These are phyloP conservation scores for Xylaria sp. DNA, from an alignment of 2,329 filamentous ascomycete genomes.

Conservation along the genomic window DNA sequence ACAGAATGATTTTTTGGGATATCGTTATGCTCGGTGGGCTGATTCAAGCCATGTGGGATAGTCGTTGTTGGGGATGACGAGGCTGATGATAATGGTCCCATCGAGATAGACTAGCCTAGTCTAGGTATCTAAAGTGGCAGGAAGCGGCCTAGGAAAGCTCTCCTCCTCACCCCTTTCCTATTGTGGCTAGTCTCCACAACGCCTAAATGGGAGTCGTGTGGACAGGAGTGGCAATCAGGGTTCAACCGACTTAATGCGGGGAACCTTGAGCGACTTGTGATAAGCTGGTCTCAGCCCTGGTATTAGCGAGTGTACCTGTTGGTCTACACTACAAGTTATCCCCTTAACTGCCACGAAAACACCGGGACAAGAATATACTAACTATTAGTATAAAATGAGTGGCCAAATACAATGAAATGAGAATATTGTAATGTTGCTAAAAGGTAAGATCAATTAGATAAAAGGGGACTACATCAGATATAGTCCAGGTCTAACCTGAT, in stretches of 20 bases:
- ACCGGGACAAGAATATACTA: no score
- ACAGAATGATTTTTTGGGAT: slow-evolving; percentile 32
- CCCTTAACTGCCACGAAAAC: no score
- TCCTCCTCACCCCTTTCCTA: slow-evolving; percentile 25
- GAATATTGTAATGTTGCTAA: background rate
- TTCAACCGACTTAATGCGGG: slow-evolving; percentile 25
- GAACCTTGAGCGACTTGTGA: slow-evolving; percentile 25
- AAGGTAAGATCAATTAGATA: no score
- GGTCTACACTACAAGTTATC: background rate
- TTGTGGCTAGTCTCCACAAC: slow-evolving; percentile 22
- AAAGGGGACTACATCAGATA: no score
- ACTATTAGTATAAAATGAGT: background rate
- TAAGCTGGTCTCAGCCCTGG: background rate
- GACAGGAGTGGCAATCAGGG: slow-evolving; percentile 15
- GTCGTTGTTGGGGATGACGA: slow-evolving; percentile 38
- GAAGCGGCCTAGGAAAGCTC: slow-evolving; percentile 27
- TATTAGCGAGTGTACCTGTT: background rate
- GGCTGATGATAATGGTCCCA: slow-evolving; percentile 42
- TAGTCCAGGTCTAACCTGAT: no score
- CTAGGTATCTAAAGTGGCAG: background rate
- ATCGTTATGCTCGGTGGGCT: slow-evolving; percentile 19
- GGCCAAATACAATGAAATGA: no score
- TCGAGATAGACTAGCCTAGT: background rate
- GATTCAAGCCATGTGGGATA: slow-evolving; percentile 24
- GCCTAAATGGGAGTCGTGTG: slow-evolving; percentile 20